A percentile compares a stretch with the other conserved stretches of the same genome.
Conservation (phyloP, 2,329 filamentous ascomycete genomes). For the Alternaria atra region DNA sequence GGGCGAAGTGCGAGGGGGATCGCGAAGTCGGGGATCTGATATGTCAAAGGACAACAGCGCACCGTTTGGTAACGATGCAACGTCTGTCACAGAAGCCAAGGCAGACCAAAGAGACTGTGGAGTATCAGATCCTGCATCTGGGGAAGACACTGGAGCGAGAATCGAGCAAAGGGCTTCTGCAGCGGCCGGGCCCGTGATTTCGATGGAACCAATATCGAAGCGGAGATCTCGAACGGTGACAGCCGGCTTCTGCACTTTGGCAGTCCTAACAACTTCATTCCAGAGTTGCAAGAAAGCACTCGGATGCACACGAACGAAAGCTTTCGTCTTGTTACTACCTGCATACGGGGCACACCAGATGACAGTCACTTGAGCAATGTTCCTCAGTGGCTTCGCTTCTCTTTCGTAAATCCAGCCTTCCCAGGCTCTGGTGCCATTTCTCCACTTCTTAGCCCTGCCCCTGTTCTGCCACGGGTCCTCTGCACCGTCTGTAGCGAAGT, state of each 20-base stretch:
- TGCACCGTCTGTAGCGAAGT: slow-evolving; percentile 61
- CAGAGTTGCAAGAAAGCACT: slow-evolving; percentile 78
- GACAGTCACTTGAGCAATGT: slow-evolving; percentile 76
- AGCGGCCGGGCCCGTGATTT: slow-evolving; percentile 76
- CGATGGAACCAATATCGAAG: slow-evolving; percentile 77
- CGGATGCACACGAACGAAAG: slow-evolving; percentile 82
- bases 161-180: slow-evolving; percentile 79
- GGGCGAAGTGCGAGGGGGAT: slow-evolving; percentile 70
- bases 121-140: slow-evolving; percentile 32
- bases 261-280: slow-evolving; percentile 66
- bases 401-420: slow-evolving; percentile 67
- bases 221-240: slow-evolving; percentile 74
- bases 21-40: slow-evolving; percentile 80
- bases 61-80: slow-evolving; percentile 73
- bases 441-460: slow-evolving; percentile 75
- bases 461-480: slow-evolving; percentile 64
- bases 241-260: slow-evolving; percentile 68
- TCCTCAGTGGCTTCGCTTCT: slow-evolving; percentile 59
- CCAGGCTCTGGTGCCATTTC: slow-evolving; percentile 66
- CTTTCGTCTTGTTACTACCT: slow-evolving; percentile 55
- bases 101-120: slow-evolving; percentile 47
- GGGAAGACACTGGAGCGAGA: slow-evolving; percentile 61
- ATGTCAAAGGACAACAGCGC: slow-evolving; percentile 76
- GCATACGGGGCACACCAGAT: slow-evolving; percentile 69
- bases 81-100: slow-evolving; percentile 48